Percentiles rank a stretch among this genome's conserved stretches.
Evolutionary conservation across 2,329 filamentous ascomycete species (phyloP).

Genomic region (Diaporthe australafricana): DNA sequence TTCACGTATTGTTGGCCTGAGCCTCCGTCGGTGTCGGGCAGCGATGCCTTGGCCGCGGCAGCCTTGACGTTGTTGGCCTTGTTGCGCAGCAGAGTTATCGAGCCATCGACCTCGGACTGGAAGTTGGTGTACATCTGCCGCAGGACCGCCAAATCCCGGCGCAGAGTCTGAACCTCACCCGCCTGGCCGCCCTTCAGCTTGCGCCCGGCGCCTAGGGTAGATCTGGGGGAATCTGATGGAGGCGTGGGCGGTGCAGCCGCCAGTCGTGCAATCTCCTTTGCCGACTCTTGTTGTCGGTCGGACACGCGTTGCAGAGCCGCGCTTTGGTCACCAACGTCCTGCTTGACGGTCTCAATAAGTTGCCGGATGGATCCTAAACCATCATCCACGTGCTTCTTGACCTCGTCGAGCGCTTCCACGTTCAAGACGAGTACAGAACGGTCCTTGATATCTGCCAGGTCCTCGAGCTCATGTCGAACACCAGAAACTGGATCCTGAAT

Average conservation of each 20-base stretch:
- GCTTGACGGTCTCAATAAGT: constrained; percentile 87
- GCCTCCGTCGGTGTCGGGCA: constrained; percentile 80
- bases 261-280: constrained; percentile 82
- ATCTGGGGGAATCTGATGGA: constrained; percentile 61
- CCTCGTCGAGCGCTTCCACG: constrained; percentile 91
- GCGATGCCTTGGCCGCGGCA: constrained; percentile 75
- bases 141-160: constrained; percentile 89
- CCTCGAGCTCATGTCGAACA: constrained; percentile 96
- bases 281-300: constrained; percentile 88
- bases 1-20: constrained; percentile 89
- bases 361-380: constrained; percentile 83
- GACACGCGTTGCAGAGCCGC: constrained; percentile 86
- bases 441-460: constrained; percentile 93
- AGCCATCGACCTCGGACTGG: constrained; percentile 86
- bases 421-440: constrained; percentile 95
- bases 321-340: constrained; percentile 85
- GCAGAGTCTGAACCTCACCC: constrained; percentile 82
- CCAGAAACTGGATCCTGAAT: constrained; percentile 96
- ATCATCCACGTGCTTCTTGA: constrained; percentile 96
- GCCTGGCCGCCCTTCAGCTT: constrained; percentile 72
- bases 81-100: constrained; percentile 84
- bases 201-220: constrained; percentile 45
- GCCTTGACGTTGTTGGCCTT: constrained; percentile 87
- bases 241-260: constrained; percentile 59
- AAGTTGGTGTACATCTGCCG: constrained; percentile 95